Evolutionary conservation across 2,329 filamentous ascomycete species (phyloP), one percentile per base, ranked within the genome.

Genomic region (Stromatinia cepivora): DNA sequence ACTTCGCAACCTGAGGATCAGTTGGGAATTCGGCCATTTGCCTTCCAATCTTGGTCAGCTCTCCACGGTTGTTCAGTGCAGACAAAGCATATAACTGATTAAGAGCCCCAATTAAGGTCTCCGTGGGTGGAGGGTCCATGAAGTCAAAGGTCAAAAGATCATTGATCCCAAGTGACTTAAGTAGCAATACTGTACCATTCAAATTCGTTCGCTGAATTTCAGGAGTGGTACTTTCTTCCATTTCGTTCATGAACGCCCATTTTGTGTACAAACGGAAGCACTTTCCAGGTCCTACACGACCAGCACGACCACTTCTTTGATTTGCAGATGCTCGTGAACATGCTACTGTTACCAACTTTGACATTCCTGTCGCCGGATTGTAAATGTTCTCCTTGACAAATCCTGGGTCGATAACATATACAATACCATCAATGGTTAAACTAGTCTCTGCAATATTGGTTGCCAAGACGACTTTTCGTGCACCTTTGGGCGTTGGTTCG

Each of bases 401-500:
- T 0, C 95, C 95, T 0, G 92, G 92, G 75, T 99, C 95, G 70
- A 98, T 97, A 48, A 98, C 95, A 78, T 96, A 97, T 11, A 94
- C 91, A 70, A 98, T 97, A 22, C 94, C 94, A 78, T 98, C 94
- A 70, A 99, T 97, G 0, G 95, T 99, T 77, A 99, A 82, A 83
- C 89, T 93, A 0, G 95, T 99, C 79, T 99, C 95, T 3, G 95
- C 95, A 79, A 99, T 98, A 78, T 99, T 99, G 3, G 95, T 98
- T 0, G 94, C 93, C 50, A 98, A 82, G 0, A 99, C 93, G 0
- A 98, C 93, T 78, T 98, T 99, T 39, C 95, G 87, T 0, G 92
- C 90, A 25, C 90, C 90, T 0, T 90, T 87, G 0, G 95, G 94
- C 0, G 94, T 97, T 0, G 94, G 93, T 76, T 97, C 93, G 76